phyloP scores from a whole-genome alignment of 202 grass and related monocot genomes.

The Saccharum hybrid region DNA sequence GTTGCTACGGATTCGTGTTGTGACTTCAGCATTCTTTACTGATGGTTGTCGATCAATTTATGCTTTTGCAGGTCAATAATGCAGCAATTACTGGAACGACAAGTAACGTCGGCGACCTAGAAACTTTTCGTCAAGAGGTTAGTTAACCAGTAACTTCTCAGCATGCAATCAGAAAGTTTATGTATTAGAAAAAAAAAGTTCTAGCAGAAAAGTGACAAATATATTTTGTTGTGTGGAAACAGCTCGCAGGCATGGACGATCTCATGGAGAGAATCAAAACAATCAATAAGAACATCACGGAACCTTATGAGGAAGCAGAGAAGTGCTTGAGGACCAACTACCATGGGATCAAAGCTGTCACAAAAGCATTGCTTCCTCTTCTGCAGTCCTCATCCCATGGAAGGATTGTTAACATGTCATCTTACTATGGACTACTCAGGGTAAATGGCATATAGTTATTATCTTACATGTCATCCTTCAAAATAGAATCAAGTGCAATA shows the following conservation, averaged over 20 bases:
- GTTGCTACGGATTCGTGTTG: not conserved
- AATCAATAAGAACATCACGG: not conserved
- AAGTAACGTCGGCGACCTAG: not conserved
- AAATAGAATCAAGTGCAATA: not conserved
- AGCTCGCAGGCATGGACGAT: not conserved
- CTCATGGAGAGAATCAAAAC: not conserved
- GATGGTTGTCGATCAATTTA: not conserved
- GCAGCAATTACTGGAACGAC: not conserved
- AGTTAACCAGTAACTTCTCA: not conserved
- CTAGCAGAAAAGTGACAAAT: not conserved
- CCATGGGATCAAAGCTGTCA: conserved; percentile 42
- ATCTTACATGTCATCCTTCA: not conserved
- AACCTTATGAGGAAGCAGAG: conserved; percentile 49
- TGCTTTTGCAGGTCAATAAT: conserved; percentile 30
- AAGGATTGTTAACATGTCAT: conserved; percentile 57
- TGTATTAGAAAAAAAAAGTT: not conserved
- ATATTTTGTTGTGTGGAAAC: not conserved
- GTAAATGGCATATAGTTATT: not conserved
- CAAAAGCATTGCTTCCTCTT: conserved; percentile 47
- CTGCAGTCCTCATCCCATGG: conserved; percentile 42
- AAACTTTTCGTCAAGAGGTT: conserved; percentile 5
- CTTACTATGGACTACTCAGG: conserved; percentile 40
- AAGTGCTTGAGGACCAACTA: conserved; percentile 51
- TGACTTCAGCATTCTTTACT: not conserved
- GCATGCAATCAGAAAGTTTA: no score